These are phyloP conservation scores for Torrubiella hemipterigena DNA, from an alignment of 2,329 filamentous ascomycete genomes.

Conservation along the genomic window DNA sequence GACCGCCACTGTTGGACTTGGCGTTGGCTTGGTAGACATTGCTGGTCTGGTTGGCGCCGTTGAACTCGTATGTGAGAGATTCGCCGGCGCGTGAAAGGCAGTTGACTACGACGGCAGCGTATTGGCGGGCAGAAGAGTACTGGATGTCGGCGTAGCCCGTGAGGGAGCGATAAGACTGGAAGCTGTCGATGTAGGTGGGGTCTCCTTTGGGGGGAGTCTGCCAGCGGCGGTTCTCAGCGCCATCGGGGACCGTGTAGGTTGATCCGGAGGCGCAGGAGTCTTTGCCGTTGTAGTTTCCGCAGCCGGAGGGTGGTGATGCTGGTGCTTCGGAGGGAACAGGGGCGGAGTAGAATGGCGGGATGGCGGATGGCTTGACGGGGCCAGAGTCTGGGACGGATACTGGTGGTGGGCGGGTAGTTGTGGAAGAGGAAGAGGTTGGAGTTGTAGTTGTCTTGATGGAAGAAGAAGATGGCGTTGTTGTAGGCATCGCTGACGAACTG, in stretches of 20 bases:
- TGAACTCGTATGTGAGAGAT: constrained; percentile 1
- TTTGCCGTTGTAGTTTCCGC: constrained; percentile 3
- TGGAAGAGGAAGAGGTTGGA: background rate
- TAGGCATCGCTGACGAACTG: background rate
- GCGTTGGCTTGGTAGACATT: constrained; percentile 2
- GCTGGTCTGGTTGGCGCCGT: constrained; percentile 3
- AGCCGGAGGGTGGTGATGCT: constrained; percentile 1
- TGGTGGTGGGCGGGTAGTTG: background rate
- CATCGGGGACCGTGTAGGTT: constrained; percentile 1
- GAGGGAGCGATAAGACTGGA: constrained; percentile 3
- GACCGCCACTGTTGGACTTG: background rate
- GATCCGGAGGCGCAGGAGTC: constrained; percentile 1
- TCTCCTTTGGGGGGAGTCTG: constrained; percentile 3
- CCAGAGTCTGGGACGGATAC: background rate
- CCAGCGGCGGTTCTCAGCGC: constrained; percentile 2
- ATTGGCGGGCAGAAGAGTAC: background rate
- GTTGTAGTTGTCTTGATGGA: background rate
- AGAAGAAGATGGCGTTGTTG: background rate
- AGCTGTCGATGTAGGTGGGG: constrained; percentile 1
- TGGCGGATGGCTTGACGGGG: background rate
- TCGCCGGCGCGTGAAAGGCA: constrained; percentile 1
- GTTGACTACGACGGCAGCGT: constrained; percentile 1
- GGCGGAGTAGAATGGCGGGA: constrained; percentile 3
- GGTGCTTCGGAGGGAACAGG: constrained; percentile 1
- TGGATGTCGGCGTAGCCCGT: constrained; percentile 3